Percentiles rank a stretch among this genome's conserved stretches.
phyloP scores from a whole-genome alignment of 1,284 basidiomycete genomes.

The Apiotrichum sp. region DNA sequence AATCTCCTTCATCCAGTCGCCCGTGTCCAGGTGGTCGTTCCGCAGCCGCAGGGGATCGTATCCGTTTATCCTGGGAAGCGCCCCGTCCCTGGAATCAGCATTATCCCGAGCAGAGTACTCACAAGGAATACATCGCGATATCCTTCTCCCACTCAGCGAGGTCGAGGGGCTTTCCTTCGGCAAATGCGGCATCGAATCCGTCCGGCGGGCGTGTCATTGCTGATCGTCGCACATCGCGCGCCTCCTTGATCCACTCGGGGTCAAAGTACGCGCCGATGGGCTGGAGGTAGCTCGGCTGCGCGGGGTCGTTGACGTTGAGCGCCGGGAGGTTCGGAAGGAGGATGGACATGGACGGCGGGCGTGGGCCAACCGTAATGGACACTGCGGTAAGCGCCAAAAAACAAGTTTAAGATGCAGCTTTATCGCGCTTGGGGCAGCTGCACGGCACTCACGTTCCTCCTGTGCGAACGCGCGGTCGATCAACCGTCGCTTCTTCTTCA shows the following conservation, averaged over 20 bases:
- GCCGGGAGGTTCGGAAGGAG: conserved; percentile 27
- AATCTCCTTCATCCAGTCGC: conserved; percentile 47
- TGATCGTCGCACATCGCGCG: conserved; percentile 19
- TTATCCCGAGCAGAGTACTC: conserved; percentile 5
- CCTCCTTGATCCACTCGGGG: conserved; percentile 36
- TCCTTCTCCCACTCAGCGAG: conserved; percentile 45
- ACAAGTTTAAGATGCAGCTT: background rate
- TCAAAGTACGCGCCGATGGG: conserved; percentile 36
- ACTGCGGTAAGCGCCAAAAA: conserved; percentile 11
- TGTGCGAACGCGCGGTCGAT: conserved; percentile 47
- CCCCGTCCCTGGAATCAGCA: conserved; percentile 5
- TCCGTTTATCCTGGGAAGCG: conserved; percentile 7
- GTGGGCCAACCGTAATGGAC: conserved; percentile 24
- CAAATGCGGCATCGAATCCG: background rate
- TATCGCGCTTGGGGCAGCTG: no score
- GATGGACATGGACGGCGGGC: conserved; percentile 45
- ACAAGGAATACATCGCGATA: conserved; percentile 39
- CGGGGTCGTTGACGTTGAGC: conserved; percentile 10
- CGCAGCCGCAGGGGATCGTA: conserved; percentile 17
- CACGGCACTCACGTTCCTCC: conserved; percentile 55
- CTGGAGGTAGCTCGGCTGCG: conserved; percentile 26
- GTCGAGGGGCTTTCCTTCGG: conserved; percentile 22
- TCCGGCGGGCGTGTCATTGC: conserved; percentile 24
- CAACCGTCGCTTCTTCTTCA: conserved; percentile 43
- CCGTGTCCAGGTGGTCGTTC: conserved; percentile 39